Base-by-base conservation (phyloP, 169 alveolate species). In the Neospora caninum region DNA sequence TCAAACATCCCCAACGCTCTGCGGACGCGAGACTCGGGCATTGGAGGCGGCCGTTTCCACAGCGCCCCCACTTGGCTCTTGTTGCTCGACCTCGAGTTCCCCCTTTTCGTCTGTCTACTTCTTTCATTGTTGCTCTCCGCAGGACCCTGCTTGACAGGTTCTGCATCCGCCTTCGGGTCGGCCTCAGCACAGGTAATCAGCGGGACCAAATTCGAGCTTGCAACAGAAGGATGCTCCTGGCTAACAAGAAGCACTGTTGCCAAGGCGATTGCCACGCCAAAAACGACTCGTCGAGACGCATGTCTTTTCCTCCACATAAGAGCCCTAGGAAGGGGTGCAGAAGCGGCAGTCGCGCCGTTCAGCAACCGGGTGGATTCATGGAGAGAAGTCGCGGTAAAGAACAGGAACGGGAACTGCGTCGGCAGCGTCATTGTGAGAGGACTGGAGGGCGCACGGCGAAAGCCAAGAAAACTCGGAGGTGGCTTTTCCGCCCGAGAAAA, bases 1-100 rank as follows among this genome's bases (percentile, higher is more conserved):
- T 89, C 93, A 45, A 89, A 89, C 34, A 39, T 22, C 38, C 58
- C 49, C 88, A 89, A 43, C 20, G 93, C 93, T 4, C 42, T 39
- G 7, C 4, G 34, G 31, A 78, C 54, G 38, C 93, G 93, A 10
- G 7, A 13, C 43, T 69, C 93, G 67, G 93, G 88, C 49, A 89
- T 54, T 7, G 93, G 93, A 13, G 67, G 70, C 42, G 93, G 93
- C 13, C 67, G 43, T 27, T 64, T 82, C 69, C 58, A 2, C 49
- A 58, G 25, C 31, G 49, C 4, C 84, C 31, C 25, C n/a, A 9
- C 80, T 16, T 31, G 80, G 41, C n/a, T 69, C 31, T n/a, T 69
- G 80, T 1, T 49, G 27, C 58, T 22, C 27, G 7, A 27, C 78
- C 36, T 10, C 0, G 78, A 0, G 29, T 64, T 25, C 34, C 78